Evolutionary conservation across 805 yeast genomes (phyloP).

Genomic region (Barnettozyma wickerhamii): DNA sequence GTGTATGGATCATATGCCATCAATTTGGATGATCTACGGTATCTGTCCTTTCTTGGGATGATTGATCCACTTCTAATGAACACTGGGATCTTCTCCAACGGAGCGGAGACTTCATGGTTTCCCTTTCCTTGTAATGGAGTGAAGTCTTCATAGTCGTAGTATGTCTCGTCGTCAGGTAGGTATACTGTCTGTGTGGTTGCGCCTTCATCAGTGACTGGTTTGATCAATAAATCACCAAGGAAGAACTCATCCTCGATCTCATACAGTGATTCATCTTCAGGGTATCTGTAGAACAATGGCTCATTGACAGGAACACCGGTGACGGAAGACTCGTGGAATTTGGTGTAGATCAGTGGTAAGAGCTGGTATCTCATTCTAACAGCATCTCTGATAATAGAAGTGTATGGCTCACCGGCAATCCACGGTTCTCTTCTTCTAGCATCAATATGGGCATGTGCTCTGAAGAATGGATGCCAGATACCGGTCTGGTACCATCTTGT

Average conservation of each 20-base stretch:
- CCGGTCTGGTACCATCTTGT: slow-evolving; percentile 97
- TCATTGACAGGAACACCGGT: slow-evolving; percentile 67
- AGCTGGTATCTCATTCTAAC: slow-evolving; percentile 69
- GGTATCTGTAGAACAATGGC: slow-evolving; percentile 59
- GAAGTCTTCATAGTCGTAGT: slow-evolving; percentile 49
- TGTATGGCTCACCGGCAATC: slow-evolving; percentile 72
- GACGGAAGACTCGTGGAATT: slow-evolving; percentile 59
- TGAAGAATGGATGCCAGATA: slow-evolving; percentile 91
- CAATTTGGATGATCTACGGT: slow-evolving; percentile 73
- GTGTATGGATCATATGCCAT: slow-evolving; percentile 83
- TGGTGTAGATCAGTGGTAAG: slow-evolving; percentile 76
- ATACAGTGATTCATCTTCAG: slow-evolving; percentile 43
- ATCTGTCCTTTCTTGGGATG: slow-evolving; percentile 60
- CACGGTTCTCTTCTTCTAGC: slow-evolving; percentile 91
- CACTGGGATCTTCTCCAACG: slow-evolving; percentile 64
- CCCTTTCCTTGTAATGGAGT: slow-evolving; percentile 35
- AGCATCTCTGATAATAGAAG: slow-evolving; percentile 62
- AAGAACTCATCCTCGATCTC: slow-evolving; percentile 80
- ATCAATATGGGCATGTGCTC: slow-evolving; percentile 97
- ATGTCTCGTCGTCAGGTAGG: slow-evolving; percentile 43
- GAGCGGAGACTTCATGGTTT: slow-evolving; percentile 34
- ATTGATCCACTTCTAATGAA: slow-evolving; percentile 77
- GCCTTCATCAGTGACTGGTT: slow-evolving; percentile 68
- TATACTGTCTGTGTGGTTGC: slow-evolving; percentile 31
- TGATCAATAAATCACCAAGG: slow-evolving; percentile 74